Evolutionary conservation across 2,329 filamentous ascomycete species (phyloP).

Genomic region (Pseudopithomyces maydicus): DNA sequence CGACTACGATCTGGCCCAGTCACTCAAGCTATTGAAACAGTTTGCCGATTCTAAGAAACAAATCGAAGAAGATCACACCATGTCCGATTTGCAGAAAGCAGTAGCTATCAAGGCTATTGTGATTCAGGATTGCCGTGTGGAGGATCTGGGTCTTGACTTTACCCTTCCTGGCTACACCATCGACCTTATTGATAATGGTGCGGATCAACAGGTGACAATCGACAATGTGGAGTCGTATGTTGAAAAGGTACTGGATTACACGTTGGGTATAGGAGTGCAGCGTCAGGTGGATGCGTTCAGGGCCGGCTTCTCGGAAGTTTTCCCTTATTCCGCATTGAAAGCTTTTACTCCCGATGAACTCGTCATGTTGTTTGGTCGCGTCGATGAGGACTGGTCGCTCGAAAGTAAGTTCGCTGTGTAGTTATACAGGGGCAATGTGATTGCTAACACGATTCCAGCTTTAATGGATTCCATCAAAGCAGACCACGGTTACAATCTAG

Average conservation of each 20-base stretch:
- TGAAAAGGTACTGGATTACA: conserved; percentile 88
- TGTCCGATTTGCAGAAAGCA: conserved; percentile 73
- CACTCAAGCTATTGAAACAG: conserved; percentile 83
- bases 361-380: conserved; percentile 89
- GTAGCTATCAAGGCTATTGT: conserved; percentile 70
- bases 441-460: conserved; percentile 56
- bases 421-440: conserved; percentile 4
- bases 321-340: conserved; percentile 88
- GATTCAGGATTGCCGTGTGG: conserved; percentile 77
- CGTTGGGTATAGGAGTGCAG: conserved; percentile 84
- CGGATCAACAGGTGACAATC: conserved; percentile 77
- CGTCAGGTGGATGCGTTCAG: conserved; percentile 91
- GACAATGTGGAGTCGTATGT: conserved; percentile 91
- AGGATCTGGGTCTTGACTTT: conserved; percentile 91
- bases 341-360: conserved; percentile 96
- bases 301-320: conserved; percentile 90
- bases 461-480: conserved; percentile 98
- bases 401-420: conserved; percentile 73
- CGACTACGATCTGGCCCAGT: conserved; percentile 83
- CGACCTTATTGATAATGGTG: conserved; percentile 77
- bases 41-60: conserved; percentile 83
- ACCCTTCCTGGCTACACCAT: conserved; percentile 93
- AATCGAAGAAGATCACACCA: conserved; percentile 72
- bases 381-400: conserved; percentile 96
- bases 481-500: conserved; percentile 98